Evolutionary conservation across 805 yeast species (phyloP).

Genomic region (Peterozyma toletana): DNA sequence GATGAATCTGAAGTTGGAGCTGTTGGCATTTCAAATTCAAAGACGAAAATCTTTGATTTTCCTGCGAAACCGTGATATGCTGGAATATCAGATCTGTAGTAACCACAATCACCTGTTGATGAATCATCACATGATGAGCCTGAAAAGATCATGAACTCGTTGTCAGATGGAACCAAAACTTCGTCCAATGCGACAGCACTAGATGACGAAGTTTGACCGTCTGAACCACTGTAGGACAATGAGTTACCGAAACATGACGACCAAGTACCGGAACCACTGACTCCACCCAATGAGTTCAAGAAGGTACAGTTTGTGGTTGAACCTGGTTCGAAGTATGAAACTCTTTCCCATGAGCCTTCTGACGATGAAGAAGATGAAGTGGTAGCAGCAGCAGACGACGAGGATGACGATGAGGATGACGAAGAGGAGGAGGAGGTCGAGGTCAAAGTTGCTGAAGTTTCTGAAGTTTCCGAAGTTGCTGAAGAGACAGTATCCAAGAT

Average conservation of each 20-base stretch:
- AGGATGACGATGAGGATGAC: constrained; percentile 17
- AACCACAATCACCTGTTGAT: constrained; percentile 63
- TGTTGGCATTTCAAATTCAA: constrained; percentile 91
- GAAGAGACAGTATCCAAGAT: constrained; percentile 15
- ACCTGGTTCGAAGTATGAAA: constrained; percentile 70
- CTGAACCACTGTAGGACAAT: constrained; percentile 72
- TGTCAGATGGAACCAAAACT: constrained; percentile 61
- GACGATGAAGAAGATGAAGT: constrained; percentile 28
- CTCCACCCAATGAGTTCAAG: constrained; percentile 85
- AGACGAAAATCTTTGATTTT: constrained; percentile 73
- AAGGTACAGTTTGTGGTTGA: constrained; percentile 66
- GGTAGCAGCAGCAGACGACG: constrained; percentile 21
- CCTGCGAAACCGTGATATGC: constrained; percentile 96
- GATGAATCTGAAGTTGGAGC: constrained; percentile 39
- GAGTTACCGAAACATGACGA: constrained; percentile 87
- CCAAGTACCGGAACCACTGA: constrained; percentile 82
- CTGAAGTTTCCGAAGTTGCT: constrained; percentile 9
- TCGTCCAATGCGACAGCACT: constrained; percentile 63
- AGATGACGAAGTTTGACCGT: constrained; percentile 70
- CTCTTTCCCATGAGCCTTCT: constrained; percentile 64
- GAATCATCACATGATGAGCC: constrained; percentile 48
- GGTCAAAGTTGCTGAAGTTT: constrained; percentile 14
- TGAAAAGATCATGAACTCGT: constrained; percentile 79
- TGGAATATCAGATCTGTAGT: constrained; percentile 77
- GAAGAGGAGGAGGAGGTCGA: constrained; percentile 13